Conservation (phyloP, 306 rosid genomes). For the Parietaria judaica region DNA sequence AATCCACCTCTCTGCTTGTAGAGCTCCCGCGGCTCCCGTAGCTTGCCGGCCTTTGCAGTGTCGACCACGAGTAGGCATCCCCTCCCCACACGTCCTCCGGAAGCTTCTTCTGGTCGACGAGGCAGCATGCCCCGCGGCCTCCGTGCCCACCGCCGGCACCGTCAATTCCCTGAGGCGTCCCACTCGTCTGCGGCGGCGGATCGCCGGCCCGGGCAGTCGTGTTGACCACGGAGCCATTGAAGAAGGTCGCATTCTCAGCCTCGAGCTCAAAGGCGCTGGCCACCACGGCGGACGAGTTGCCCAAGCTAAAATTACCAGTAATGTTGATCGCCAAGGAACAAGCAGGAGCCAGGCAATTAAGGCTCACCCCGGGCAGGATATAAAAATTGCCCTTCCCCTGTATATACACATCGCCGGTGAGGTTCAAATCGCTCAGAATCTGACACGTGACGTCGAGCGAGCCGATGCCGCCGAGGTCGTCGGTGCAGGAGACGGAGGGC, state of each 20-base stretch:
- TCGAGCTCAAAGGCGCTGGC: conserved; percentile 71
- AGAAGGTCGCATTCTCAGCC: conserved; percentile 59
- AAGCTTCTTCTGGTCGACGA: conserved; percentile 61
- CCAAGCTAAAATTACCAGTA: conserved; percentile 82
- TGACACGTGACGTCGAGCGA: conserved; percentile 79
- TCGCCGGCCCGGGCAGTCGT: conserved; percentile 77
- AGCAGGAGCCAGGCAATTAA: conserved; percentile 63
- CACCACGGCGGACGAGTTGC: conserved; percentile 60
- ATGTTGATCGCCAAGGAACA: conserved; percentile 71
- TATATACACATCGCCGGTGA: conserved; percentile 89
- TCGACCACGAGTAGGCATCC: conserved; percentile 86
- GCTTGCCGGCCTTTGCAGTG: conserved; percentile 67
- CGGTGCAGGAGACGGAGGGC: conserved; percentile 79
- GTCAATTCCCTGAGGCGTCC: conserved; percentile 74
- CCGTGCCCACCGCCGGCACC: conserved; percentile 98
- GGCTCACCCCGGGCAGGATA: conserved; percentile 85
- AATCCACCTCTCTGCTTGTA: conserved; percentile 67
- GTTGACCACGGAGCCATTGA: conserved; percentile 61
- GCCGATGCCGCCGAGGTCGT: conserved; percentile 85
- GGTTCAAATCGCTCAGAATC: conserved; percentile 70
- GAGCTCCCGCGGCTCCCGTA: conserved; percentile 84
- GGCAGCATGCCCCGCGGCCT: conserved; percentile 93
- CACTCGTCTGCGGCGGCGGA: conserved; percentile 95
- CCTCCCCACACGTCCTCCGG: conserved; percentile 99
- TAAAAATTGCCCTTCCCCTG: conserved; percentile 90